These are phyloP conservation scores for Coleophoma cylindrospora DNA, from an alignment of 2,329 filamentous ascomycete species.

Conservation along the genomic window DNA sequence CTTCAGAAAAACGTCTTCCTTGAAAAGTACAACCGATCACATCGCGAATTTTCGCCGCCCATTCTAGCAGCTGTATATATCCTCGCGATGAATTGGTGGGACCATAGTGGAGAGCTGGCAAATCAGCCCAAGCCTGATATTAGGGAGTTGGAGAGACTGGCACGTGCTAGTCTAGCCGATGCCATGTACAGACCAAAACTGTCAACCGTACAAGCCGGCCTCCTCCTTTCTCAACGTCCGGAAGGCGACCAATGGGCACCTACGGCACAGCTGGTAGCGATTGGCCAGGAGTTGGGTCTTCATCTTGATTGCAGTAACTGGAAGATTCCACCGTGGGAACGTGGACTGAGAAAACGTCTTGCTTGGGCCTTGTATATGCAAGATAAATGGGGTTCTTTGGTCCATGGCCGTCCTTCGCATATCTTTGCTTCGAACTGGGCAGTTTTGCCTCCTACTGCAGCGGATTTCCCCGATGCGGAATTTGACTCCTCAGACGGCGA, in stretches of 20 bases:
- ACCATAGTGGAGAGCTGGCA: constrained; percentile 63
- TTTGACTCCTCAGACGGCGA: constrained; percentile 59
- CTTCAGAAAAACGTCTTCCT: constrained; percentile 76
- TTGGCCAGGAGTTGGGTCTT: constrained; percentile 81
- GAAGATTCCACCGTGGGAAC: constrained; percentile 87
- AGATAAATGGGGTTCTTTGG: constrained; percentile 85
- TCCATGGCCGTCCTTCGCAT: constrained; percentile 82
- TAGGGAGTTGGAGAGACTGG: constrained; percentile 67
- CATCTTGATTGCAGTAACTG: constrained; percentile 83
- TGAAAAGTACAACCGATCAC: constrained; percentile 69
- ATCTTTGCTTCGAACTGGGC: constrained; percentile 69
- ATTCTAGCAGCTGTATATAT: constrained; percentile 79
- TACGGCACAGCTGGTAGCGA: constrained; percentile 81
- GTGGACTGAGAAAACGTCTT: constrained; percentile 75
- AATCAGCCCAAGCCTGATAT: constrained; percentile 64
- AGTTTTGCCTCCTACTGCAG: constrained; percentile 57
- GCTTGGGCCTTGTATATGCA: constrained; percentile 94
- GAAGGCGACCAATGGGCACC: constrained; percentile 78
- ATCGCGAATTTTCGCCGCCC: constrained; percentile 70
- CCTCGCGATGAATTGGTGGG: constrained; percentile 84
- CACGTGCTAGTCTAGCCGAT: constrained; percentile 66
- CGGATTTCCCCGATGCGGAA: constrained; percentile 71
- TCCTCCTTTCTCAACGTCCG: constrained; percentile 69
- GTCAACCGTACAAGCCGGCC: constrained; percentile 72
- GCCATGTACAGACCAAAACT: constrained; percentile 80